Evolutionary conservation across 1,284 basidiomycete genomes (phyloP).

Genomic region (Puccinia horiana): DNA sequence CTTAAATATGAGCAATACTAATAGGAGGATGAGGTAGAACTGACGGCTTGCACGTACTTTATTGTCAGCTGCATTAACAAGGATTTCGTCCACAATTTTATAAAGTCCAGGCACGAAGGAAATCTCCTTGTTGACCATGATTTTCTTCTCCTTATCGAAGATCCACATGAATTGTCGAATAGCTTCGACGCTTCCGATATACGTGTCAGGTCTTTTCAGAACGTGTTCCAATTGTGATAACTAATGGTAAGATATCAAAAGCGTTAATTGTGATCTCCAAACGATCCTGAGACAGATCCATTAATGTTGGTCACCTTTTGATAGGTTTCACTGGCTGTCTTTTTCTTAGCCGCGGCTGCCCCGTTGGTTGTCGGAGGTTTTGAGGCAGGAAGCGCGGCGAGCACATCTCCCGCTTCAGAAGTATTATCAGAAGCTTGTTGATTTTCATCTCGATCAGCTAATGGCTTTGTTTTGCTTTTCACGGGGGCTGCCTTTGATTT

Average conservation of each 20-base stretch:
- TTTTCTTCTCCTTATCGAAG: constrained; percentile 64
- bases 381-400: not conserved
- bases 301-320: constrained; percentile 51
- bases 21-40: not conserved
- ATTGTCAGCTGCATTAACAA: constrained; percentile 99
- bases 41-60: constrained; percentile 67
- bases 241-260: constrained; percentile 61
- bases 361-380: constrained; percentile 7
- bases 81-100: constrained; percentile 99
- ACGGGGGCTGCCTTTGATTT: not conserved
- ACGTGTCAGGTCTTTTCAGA: constrained; percentile 92
- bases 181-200: constrained; percentile 91
- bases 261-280: not conserved
- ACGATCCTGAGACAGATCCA: not conserved
- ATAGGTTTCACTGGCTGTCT: constrained; percentile 54
- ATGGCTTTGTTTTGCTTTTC: not conserved
- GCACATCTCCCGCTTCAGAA: not conserved
- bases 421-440: not conserved
- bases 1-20: not conserved
- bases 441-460: constrained; percentile 11
- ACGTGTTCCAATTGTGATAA: constrained; percentile 96
- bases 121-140: constrained; percentile 64
- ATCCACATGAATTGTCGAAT: constrained; percentile 87
- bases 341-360: constrained; percentile 50
- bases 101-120: constrained; percentile 97